Evolutionary conservation across 2,329 filamentous ascomycete species (phyloP).

Genomic region (Cercospora sesami): DNA sequence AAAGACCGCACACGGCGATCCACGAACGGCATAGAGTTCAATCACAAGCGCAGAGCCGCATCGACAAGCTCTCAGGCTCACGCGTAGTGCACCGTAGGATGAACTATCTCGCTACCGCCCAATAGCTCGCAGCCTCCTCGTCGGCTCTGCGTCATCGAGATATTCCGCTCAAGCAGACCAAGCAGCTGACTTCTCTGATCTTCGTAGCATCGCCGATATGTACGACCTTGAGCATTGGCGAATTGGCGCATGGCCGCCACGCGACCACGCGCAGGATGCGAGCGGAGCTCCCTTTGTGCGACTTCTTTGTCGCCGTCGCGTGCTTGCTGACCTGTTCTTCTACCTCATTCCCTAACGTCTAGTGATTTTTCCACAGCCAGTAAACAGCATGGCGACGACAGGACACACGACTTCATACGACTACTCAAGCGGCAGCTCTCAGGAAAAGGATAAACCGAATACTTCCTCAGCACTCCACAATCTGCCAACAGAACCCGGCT

Average conservation of each 20-base stretch:
- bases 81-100: neutral
- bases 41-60: constrained; percentile 9
- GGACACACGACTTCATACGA: constrained; percentile 6
- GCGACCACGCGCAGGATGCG: neutral
- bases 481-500: neutral
- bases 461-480: constrained; percentile 10
- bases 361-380: neutral
- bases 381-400: constrained; percentile 4
- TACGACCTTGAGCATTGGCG: neutral
- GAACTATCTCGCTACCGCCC: constrained; percentile 3
- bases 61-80: neutral
- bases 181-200: constrained; percentile 8
- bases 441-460: neutral
- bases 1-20: neutral
- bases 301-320: neutral
- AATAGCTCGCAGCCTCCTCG: constrained; percentile 11
- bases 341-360: neutral
- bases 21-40: neutral
- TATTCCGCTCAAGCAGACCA: neutral
- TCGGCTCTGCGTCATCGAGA: constrained; percentile 1
- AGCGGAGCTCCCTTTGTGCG: constrained; percentile 1
- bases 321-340: neutral
- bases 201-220: constrained; percentile 12
- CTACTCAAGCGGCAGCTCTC: neutral
- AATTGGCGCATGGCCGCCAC: constrained; percentile 7